Conservation (phyloP, 148 eudicot genomes). For the Rhododendron ferrugineum region DNA sequence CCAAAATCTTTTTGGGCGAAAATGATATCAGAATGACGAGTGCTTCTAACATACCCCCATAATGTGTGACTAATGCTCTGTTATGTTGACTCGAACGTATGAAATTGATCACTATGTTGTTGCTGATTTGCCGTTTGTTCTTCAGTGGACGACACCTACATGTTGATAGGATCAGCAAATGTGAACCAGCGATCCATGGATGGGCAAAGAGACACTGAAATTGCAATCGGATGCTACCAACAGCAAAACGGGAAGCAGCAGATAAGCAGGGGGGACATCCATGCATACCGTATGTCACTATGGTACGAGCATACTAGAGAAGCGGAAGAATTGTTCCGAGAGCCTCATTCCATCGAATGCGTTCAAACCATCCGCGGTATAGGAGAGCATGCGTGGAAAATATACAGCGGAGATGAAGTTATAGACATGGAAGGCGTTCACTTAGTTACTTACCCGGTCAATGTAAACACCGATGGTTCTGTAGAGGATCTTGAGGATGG, state of each 20-base stretch:
- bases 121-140: neutral
- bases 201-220: conserved; percentile 88
- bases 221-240: conserved; percentile 90
- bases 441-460: conserved; percentile 67
- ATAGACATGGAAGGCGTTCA: conserved; percentile 84
- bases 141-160: conserved; percentile 86
- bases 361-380: conserved; percentile 39
- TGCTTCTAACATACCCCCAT: neutral
- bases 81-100: too few species aligned
- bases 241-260: conserved; percentile 18
- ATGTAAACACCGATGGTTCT: conserved; percentile 44
- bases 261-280: conserved; percentile 33
- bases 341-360: conserved; percentile 63
- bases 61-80: neutral
- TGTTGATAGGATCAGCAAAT: conserved; percentile 85
- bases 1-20: neutral
- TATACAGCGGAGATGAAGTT: conserved; percentile 56
- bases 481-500: conserved; percentile 41
- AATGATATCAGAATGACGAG: neutral
- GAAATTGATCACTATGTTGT: neutral
- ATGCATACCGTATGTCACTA: conserved; percentile 57
- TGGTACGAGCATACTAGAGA: conserved; percentile 93
- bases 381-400: conserved; percentile 73
- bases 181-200: conserved; percentile 95
- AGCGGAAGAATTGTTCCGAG: conserved; percentile 37